Conservation (phyloP, 768 basidiomycete species). For the Russula sp. region DNA sequence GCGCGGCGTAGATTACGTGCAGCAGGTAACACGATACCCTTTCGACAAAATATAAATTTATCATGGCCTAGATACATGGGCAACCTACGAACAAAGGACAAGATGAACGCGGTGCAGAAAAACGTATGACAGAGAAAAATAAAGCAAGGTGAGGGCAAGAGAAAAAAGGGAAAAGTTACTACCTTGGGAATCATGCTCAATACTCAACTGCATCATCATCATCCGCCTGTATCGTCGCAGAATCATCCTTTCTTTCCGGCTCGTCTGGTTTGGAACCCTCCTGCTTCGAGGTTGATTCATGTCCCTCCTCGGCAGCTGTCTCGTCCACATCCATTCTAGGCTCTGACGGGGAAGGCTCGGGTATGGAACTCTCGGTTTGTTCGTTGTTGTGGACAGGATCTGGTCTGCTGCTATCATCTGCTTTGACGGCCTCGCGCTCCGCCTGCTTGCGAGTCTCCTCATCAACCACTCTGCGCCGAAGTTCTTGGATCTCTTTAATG, state of each 20-base stretch:
- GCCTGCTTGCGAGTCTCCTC: slow-evolving; percentile 47
- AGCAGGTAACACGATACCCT: slow-evolving; percentile 1
- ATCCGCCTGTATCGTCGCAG: slow-evolving; percentile 50
- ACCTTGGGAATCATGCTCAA: slow-evolving; percentile 27
- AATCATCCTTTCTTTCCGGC: slow-evolving; percentile 21
- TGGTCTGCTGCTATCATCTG: slow-evolving; percentile 27
- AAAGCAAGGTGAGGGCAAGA: slow-evolving; percentile 5
- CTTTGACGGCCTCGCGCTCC: slow-evolving; percentile 34
- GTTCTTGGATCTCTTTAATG: slow-evolving; percentile 51
- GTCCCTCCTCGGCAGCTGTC: slow-evolving; percentile 4
- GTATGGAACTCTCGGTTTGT: not conserved
- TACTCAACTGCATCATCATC: slow-evolving; percentile 82
- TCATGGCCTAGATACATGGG: slow-evolving; percentile 19
- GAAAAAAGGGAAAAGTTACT: slow-evolving; percentile 11
- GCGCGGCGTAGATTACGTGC: not conserved
- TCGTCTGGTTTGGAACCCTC: slow-evolving; percentile 15
- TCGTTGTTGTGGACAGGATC: not conserved
- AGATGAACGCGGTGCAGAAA: slow-evolving; percentile 10
- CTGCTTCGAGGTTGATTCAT: slow-evolving; percentile 7
- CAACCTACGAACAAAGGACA: slow-evolving; percentile 15
- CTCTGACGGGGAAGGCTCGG: slow-evolving; percentile 13
- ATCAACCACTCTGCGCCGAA: slow-evolving; percentile 59
- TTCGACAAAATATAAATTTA: slow-evolving; percentile 15
- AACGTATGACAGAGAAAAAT: slow-evolving; percentile 11
- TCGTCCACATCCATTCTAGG: slow-evolving; percentile 23